phyloP scores from a whole-genome alignment of 805 yeast genomes.

The Pichia eremophila region DNA sequence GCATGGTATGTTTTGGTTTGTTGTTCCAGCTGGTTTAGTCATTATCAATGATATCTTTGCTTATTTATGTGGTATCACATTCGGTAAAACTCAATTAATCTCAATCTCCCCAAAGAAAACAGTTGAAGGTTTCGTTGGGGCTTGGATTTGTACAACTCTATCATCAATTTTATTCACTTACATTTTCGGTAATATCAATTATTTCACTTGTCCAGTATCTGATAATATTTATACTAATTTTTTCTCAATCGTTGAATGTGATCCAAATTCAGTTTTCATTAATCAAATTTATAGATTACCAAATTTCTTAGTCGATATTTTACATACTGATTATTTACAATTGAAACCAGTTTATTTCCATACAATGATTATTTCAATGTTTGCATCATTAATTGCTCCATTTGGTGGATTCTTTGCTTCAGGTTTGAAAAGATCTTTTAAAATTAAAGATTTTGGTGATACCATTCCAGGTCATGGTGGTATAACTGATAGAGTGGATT shows the following conservation, averaged over 20 bases:
- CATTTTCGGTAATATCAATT: constrained; percentile 54
- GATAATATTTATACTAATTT: constrained; percentile 32
- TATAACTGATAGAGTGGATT: constrained; percentile 92
- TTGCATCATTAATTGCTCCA: constrained; percentile 95
- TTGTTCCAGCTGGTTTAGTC: constrained; percentile 85
- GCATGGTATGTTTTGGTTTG: constrained; percentile 89
- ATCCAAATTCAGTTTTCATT: constrained; percentile 79
- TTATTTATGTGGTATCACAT: constrained; percentile 91
- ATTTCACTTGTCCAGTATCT: constrained; percentile 78
- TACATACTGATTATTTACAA: constrained; percentile 37
- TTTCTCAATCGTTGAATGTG: constrained; percentile 60
- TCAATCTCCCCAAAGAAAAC: constrained; percentile 95
- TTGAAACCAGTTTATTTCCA: constrained; percentile 88
- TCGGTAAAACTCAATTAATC: constrained; percentile 87
- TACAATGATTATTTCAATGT: constrained; percentile 75
- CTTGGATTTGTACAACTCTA: constrained; percentile 87
- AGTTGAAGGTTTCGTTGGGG: constrained; percentile 94
- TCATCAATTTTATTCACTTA: constrained; percentile 62
- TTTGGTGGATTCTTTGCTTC: constrained; percentile 98
- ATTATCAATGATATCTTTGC: constrained; percentile 95
- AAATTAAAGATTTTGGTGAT: constrained; percentile 94
- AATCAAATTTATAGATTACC: constrained; percentile 76
- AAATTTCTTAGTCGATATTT: constrained; percentile 42
- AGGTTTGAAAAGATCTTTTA: constrained; percentile 93
- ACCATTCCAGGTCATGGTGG: constrained; percentile 99